Evolutionary conservation across 768 basidiomycete genomes (phyloP).

Genomic region (Tricholoma terreum): DNA sequence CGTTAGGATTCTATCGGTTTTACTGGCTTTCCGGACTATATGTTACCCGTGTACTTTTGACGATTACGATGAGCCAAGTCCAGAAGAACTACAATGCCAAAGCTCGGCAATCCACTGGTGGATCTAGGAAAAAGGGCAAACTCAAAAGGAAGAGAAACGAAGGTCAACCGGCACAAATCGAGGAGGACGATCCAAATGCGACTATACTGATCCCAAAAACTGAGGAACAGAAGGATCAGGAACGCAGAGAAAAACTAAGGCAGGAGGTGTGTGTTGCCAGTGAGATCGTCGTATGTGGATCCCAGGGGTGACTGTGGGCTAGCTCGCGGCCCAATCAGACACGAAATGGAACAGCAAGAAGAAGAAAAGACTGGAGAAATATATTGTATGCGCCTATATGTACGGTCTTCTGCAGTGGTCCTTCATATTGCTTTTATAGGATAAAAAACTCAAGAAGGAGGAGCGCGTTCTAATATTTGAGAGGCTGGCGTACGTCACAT

Average conservation of each 20-base stretch:
- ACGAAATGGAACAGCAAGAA: slow-evolving; percentile 81
- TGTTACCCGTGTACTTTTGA: background rate
- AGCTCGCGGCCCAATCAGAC: slow-evolving; percentile 53
- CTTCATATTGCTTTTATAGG: slow-evolving; percentile 39
- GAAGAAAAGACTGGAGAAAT: slow-evolving; percentile 86
- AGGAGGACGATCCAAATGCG: slow-evolving; percentile 52
- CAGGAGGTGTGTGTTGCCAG: slow-evolving; percentile 47
- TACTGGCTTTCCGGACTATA: background rate
- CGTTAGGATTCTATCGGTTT: background rate
- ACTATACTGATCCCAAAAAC: slow-evolving; percentile 57
- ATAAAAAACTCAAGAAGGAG: slow-evolving; percentile 91
- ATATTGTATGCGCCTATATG: slow-evolving; percentile 59
- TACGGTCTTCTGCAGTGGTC: background rate
- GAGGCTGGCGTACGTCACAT: slow-evolving; percentile 67
- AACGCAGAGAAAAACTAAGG: slow-evolving; percentile 55
- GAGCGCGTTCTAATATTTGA: slow-evolving; percentile 74
- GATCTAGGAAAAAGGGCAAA: slow-evolving; percentile 62
- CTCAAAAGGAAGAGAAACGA: slow-evolving; percentile 14
- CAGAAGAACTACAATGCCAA: slow-evolving; percentile 41
- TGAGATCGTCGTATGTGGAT: slow-evolving; percentile 2
- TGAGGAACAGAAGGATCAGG: slow-evolving; percentile 56
- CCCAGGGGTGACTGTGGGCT: slow-evolving; percentile 2
- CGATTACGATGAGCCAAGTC: slow-evolving; percentile 20
- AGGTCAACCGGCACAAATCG: slow-evolving; percentile 13
- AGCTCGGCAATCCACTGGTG: slow-evolving; percentile 52